These are phyloP conservation scores for Leccinum boreale DNA, from an alignment of 768 basidiomycete genomes.

Conservation along the genomic window DNA sequence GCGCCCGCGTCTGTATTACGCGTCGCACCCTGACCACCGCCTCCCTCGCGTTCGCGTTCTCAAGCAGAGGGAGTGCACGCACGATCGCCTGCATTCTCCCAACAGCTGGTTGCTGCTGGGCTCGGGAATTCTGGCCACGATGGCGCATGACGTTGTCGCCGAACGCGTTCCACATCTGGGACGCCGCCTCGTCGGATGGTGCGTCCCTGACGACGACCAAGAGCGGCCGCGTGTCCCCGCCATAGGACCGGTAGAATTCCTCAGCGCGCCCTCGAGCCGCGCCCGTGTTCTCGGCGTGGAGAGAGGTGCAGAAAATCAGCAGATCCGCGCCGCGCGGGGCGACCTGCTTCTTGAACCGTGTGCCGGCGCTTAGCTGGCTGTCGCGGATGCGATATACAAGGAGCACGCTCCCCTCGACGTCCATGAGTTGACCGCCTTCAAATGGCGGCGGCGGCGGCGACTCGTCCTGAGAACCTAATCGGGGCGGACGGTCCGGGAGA, in stretches of 20 bases:
- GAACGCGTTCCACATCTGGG: constrained; percentile 20
- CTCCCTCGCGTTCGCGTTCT: not conserved
- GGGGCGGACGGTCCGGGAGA: constrained; percentile 7
- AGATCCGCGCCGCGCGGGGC: constrained; percentile 24
- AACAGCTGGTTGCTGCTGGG: not conserved
- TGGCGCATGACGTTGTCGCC: constrained; percentile 1
- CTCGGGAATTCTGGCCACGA: not conserved
- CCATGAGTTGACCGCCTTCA: constrained; percentile 21
- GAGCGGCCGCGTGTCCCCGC: constrained; percentile 26
- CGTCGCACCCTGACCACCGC: constrained; percentile 11
- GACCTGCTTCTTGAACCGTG: constrained; percentile 24
- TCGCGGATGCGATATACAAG: constrained; percentile 21
- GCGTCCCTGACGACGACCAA: constrained; percentile 24
- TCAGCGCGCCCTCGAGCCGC: constrained; percentile 12
- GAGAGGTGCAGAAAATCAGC: constrained; percentile 21
- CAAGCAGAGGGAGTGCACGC: constrained; percentile 17
- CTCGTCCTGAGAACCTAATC: constrained; percentile 6
- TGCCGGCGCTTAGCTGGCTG: constrained; percentile 18
- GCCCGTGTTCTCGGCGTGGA: not conserved
- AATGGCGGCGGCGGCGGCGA: constrained; percentile 12
- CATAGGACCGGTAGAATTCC: constrained; percentile 20
- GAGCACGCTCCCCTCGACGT: constrained; percentile 13
- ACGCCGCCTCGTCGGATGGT: constrained; percentile 15
- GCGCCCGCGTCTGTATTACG: constrained; percentile 20
- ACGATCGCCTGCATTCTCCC: constrained; percentile 20